Conservation (phyloP, 257 asterid genomes). For the Leptodermis oblonga region DNA sequence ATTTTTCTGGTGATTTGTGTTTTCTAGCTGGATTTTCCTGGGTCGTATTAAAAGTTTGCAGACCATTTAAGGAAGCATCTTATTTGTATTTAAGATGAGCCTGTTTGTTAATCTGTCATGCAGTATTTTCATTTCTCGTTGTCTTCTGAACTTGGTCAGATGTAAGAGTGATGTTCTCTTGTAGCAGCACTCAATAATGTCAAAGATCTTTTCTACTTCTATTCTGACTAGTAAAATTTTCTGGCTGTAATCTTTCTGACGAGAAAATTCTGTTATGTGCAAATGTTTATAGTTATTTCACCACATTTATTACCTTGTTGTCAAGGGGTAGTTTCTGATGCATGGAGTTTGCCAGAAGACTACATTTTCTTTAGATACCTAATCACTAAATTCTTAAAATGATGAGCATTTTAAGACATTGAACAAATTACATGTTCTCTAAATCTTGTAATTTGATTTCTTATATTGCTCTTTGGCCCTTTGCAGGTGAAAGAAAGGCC, state of each 20-base stretch:
- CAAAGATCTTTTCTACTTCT: background rate
- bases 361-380: background rate
- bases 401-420: background rate
- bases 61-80: background rate
- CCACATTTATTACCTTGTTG: background rate
- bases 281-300: too few species aligned
- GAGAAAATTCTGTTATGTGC: background rate
- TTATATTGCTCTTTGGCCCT: conserved; percentile 11
- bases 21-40: background rate
- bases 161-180: background rate
- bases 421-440: background rate
- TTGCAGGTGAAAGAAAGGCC: conserved; percentile 65
- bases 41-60: background rate
- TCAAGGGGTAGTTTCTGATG: background rate
- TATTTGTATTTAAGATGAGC: background rate
- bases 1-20: background rate
- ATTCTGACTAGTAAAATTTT: background rate
- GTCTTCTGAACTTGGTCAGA: background rate
- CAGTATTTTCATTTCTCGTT: background rate
- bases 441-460: background rate
- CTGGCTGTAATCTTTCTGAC: background rate
- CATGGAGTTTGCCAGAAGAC: background rate
- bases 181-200: background rate
- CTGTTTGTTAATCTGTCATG: background rate
- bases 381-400: background rate